A percentile compares a stretch with the other conserved stretches of the same genome.
phyloP scores from a whole-genome alignment of 2,329 filamentous ascomycete genomes.

The Ceratocystis cubensis region DNA sequence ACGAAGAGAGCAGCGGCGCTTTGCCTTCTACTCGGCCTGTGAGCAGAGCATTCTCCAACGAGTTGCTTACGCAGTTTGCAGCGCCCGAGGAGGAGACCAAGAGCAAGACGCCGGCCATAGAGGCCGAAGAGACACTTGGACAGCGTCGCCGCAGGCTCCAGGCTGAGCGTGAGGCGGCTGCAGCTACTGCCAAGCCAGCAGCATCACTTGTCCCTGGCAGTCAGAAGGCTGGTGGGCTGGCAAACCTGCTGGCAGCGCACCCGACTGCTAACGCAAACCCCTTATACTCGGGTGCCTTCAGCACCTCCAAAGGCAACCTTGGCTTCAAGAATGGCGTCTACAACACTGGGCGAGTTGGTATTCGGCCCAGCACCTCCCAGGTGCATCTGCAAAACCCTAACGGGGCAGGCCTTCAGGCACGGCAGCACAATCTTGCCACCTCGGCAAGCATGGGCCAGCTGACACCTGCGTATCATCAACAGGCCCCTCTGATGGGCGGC shows the following conservation, averaged over 20 bases:
- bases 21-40: constrained; percentile 46
- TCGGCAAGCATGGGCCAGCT: constrained; percentile 21
- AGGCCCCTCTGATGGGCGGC: background rate
- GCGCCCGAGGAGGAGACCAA: constrained; percentile 6
- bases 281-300: constrained; percentile 24
- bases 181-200: constrained; percentile 38
- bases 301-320: constrained; percentile 28
- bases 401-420: background rate
- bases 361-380: constrained; percentile 19
- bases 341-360: constrained; percentile 39
- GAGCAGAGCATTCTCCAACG: constrained; percentile 53
- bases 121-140: constrained; percentile 65
- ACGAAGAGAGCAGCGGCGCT: constrained; percentile 25
- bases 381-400: constrained; percentile 5
- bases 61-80: constrained; percentile 53
- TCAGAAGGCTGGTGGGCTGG: constrained; percentile 39
- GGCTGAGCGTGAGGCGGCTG: constrained; percentile 52
- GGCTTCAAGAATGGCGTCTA: constrained; percentile 42
- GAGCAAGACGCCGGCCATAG: constrained; percentile 28
- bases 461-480: background rate
- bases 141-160: constrained; percentile 64
- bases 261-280: constrained; percentile 28
- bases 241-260: constrained; percentile 42
- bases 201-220: constrained; percentile 19
- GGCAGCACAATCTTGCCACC: constrained; percentile 26